Conservation (phyloP, 2,329 filamentous ascomycete genomes). For the Aspergillus proliferans region DNA sequence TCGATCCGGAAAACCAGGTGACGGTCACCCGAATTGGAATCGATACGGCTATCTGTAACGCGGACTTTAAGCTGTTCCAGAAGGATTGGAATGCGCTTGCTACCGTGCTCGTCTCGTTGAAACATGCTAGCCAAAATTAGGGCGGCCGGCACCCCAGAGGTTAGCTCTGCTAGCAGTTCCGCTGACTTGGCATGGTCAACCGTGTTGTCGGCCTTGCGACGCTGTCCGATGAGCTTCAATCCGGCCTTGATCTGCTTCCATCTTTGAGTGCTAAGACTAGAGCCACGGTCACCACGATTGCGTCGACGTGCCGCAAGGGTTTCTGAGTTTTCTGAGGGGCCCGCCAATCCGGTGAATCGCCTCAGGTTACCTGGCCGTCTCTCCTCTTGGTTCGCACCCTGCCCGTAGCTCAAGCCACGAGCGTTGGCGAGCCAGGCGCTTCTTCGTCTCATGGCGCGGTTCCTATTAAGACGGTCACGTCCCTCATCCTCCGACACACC, state of each 20-base stretch:
- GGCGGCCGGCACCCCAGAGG: conserved; percentile 86
- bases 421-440: conserved; percentile 50
- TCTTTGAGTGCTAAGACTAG: conserved; percentile 68
- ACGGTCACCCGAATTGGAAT: conserved; percentile 52
- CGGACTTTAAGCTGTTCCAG: conserved; percentile 89
- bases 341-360: conserved; percentile 58
- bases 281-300: conserved; percentile 56
- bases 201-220: conserved; percentile 73
- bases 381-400: conserved; percentile 46
- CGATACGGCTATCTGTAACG: conserved; percentile 73
- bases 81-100: conserved; percentile 88
- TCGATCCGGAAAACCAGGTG: conserved; percentile 88
- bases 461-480: conserved; percentile 54
- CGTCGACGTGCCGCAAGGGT: conserved; percentile 53
- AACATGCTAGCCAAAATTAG: conserved; percentile 97
- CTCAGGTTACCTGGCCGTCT: conserved; percentile 59
- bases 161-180: conserved; percentile 89
- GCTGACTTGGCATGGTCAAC: conserved; percentile 94
- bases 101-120: conserved; percentile 91
- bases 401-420: conserved; percentile 44
- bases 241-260: conserved; percentile 93
- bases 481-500: conserved; percentile 72
- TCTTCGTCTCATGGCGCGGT: conserved; percentile 54
- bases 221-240: conserved; percentile 67
- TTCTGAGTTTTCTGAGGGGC: conserved; percentile 57